Base-by-base conservation (phyloP, 768 basidiomycete genomes). In the Lactarius indigo region DNA sequence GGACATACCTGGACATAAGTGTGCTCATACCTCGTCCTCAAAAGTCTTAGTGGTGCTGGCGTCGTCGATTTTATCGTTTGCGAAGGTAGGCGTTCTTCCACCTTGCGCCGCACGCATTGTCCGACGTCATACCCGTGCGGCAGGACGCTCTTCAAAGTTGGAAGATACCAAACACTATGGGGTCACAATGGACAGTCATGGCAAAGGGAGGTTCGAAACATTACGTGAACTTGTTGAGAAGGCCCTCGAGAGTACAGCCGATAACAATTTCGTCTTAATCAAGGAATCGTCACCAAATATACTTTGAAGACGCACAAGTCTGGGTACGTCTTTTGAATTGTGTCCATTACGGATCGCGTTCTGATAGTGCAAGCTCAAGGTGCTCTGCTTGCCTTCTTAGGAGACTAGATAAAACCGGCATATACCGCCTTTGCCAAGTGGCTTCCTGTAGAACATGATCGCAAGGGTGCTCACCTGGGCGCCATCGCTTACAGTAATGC, bases 1-100 rank as follows among this genome's bases (percentile, higher is more conserved):
- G 71, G 71, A 17, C 56, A 61, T 17, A 66, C 64, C 9, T 72
- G 71, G 72, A 66, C 72, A 42, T 62, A 71, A 8, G 68, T 72
- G 18, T 71, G 69, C 47, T 68, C 54, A 26, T 62, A 41, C 12
- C 47, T 69, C 23, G 65, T 42, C 5, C 62, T 61, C 18, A 50
- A 39, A 20, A 62, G 66, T 23, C 59, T 71, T n/a, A 72, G 58
- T 30, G 68, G 71, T 26, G 63, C 64, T 17, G 71, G 71, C 7
- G 35, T 37, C 35, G 35, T 37, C 35, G 3, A 12, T 13, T 37
- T 37, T 37, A 37, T 37, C 35, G 12, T 37, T 37, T 37, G 7
- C 23, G 47, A 52, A 13, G 61, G 61, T 63, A 12, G n/a, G 52
- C n/a, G 17, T 4, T n/a, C 26, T 57, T 35, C 37, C 1, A 37